Conservation (phyloP, 257 asterid species). For the Salvia rosmarinus region DNA sequence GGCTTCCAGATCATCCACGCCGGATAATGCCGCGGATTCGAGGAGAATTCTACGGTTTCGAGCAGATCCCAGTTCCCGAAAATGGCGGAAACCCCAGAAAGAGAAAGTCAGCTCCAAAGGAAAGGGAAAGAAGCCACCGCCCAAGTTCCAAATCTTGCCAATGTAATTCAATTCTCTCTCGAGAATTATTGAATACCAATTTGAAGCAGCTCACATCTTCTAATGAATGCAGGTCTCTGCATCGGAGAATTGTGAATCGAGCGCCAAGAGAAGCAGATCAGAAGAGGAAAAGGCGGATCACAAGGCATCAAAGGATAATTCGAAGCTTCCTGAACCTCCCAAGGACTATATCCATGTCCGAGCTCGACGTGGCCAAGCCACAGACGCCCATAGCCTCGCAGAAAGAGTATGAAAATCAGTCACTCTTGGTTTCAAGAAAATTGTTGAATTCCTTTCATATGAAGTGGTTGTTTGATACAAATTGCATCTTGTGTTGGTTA, state of each 20-base stretch:
- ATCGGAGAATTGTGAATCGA: slow-evolving; percentile 57
- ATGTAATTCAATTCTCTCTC: slow-evolving; percentile 43
- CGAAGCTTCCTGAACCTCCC: slow-evolving; percentile 55
- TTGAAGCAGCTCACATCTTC: too few species aligned
- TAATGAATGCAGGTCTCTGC: slow-evolving; percentile 48
- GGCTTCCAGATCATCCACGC: slow-evolving; percentile 36
- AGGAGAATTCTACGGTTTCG: slow-evolving; percentile 73
- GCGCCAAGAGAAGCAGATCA: slow-evolving; percentile 63
- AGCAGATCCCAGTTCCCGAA: slow-evolving; percentile 45
- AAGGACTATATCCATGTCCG: slow-evolving; percentile 94
- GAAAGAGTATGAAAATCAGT: slow-evolving; percentile 62
- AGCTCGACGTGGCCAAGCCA: slow-evolving; percentile 95
- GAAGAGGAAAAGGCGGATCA: slow-evolving; percentile 41
- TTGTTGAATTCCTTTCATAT: too few species aligned
- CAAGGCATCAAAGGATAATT: slow-evolving; percentile 39
- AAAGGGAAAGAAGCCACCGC: slow-evolving; percentile 50
- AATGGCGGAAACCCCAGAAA: slow-evolving; percentile 45
- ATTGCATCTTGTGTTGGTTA: slow-evolving; percentile 14
- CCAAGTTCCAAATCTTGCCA: slow-evolving; percentile 37
- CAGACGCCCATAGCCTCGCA: slow-evolving; percentile 95
- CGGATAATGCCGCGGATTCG: slow-evolving; percentile 56
- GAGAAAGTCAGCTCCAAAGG: slow-evolving; percentile 59
- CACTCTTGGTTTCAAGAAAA: neutral
- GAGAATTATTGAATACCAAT: too few species aligned
- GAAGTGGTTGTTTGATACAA: too few species aligned